These are phyloP conservation scores for Fragaria ananassa DNA, from an alignment of 306 rosid genomes.

Conservation along the genomic window DNA sequence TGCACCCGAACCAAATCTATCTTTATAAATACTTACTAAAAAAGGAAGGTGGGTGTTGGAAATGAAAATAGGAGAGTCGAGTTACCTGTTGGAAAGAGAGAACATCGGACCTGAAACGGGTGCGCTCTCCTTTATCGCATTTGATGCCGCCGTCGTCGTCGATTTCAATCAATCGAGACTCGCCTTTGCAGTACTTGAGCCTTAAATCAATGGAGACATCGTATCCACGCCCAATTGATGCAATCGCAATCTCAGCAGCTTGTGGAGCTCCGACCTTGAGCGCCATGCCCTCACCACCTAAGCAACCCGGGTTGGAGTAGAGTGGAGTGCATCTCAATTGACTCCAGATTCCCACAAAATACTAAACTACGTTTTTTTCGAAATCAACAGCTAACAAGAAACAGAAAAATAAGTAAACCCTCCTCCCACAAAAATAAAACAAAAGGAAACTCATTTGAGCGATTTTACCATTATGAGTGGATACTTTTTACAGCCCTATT, in stretches of 20 bases:
- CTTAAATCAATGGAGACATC: constrained; percentile 70
- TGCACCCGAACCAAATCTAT: constrained; percentile 16
- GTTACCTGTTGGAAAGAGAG: constrained; percentile 93
- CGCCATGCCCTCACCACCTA: constrained; percentile 56
- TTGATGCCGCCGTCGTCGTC: constrained; percentile 57
- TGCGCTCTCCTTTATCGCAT: constrained; percentile 96
- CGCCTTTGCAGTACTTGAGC: constrained; percentile 88
- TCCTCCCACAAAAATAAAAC: no score
- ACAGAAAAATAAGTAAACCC: no score
- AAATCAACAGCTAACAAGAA: no score
- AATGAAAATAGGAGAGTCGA: background rate
- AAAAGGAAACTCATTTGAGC: no score
- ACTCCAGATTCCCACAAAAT: no score
- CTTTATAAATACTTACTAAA: no score
- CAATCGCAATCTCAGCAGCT: constrained; percentile 86
- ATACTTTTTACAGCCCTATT: no score
- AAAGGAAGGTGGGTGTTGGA: no score
- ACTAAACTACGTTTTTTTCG: no score
- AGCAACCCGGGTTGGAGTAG: no score
- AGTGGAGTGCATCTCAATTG: no score
- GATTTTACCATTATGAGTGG: no score
- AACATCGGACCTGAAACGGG: constrained; percentile 91
- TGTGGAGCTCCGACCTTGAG: constrained; percentile 53
- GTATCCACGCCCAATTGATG: constrained; percentile 85
- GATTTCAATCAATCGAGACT: constrained; percentile 69